Evolutionary conservation across 441 rosid species (phyloP).

Genomic region (Croton setiger): DNA sequence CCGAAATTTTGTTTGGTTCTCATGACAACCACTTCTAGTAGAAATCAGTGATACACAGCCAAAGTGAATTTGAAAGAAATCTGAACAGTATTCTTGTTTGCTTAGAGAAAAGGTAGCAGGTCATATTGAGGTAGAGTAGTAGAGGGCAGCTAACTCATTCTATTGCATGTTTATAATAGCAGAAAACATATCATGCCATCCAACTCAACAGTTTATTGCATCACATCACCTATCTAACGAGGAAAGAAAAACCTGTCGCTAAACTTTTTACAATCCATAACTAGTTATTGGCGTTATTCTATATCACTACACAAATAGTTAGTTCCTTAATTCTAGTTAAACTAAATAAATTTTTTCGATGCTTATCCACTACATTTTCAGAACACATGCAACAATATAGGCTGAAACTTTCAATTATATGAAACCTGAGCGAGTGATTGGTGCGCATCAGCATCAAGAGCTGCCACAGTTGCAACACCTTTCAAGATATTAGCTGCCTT

Average conservation of each 20-base stretch:
- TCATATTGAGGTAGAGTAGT: neutral
- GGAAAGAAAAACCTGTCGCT: neutral
- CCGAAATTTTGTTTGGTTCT: neutral
- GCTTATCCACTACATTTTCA: neutral
- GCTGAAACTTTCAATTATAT: neutral
- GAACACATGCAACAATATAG: neutral
- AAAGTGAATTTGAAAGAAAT: neutral
- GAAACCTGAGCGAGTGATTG: conserved; percentile 90
- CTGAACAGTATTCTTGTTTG: neutral
- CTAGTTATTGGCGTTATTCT: neutral
- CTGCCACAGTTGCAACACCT: conserved; percentile 96
- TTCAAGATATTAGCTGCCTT: conserved; percentile 78
- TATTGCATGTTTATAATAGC: neutral
- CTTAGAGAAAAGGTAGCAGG: neutral
- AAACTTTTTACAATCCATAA: neutral
- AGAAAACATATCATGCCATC: neutral
- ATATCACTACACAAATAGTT: neutral
- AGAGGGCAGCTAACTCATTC: neutral
- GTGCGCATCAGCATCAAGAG: conserved; percentile 95
- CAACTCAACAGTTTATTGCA: neutral
- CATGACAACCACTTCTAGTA: neutral
- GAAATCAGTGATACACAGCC: neutral
- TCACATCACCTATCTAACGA: neutral
- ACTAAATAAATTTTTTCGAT: neutral
- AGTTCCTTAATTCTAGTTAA: neutral